Percentiles rank a stretch among this genome's conserved stretches.
Conservation (phyloP, 169 alveolate genomes). For the Plasmodium knowlesi region DNA sequence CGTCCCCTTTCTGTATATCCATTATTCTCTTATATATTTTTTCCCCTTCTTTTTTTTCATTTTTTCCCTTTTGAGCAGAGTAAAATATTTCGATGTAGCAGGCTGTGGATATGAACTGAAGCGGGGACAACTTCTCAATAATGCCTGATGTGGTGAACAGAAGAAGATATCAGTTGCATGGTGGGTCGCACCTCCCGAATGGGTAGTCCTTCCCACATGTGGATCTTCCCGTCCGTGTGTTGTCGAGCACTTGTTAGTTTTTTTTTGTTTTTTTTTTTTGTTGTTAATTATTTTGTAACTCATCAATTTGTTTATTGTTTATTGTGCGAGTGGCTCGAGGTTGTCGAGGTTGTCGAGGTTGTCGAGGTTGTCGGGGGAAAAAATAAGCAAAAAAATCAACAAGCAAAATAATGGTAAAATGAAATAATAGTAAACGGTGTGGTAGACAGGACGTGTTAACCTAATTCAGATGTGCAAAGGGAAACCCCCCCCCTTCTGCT, state of each 20-base stretch:
- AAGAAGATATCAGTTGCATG: not conserved
- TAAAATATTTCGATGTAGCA: slow-evolving; percentile 52
- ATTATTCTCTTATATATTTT: not conserved
- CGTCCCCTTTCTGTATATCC: not conserved
- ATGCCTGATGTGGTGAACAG: not conserved
- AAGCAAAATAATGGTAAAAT: not conserved
- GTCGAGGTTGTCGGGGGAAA: not conserved
- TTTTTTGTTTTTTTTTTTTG: not conserved
- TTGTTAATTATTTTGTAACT: slow-evolving; percentile 5
- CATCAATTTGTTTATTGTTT: not conserved
- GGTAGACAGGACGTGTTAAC: not conserved
- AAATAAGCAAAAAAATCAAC: not conserved
- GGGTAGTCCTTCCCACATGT: not conserved
- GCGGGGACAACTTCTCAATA: slow-evolving; percentile 1
- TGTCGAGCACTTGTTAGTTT: not conserved
- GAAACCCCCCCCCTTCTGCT: slow-evolving; percentile 1
- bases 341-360: no score
- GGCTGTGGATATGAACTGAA: slow-evolving; percentile 62
- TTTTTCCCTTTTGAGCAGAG: slow-evolving; percentile 9
- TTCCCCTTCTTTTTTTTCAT: not conserved
- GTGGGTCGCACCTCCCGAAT: not conserved
- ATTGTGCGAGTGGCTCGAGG: not conserved
- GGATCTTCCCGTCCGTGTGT: not conserved
- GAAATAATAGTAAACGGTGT: not conserved
- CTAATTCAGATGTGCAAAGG: not conserved